These are phyloP conservation scores for Magnusiomyces magnusii DNA, from an alignment of 1,139 yeast genomes.

Conservation along the genomic window DNA sequence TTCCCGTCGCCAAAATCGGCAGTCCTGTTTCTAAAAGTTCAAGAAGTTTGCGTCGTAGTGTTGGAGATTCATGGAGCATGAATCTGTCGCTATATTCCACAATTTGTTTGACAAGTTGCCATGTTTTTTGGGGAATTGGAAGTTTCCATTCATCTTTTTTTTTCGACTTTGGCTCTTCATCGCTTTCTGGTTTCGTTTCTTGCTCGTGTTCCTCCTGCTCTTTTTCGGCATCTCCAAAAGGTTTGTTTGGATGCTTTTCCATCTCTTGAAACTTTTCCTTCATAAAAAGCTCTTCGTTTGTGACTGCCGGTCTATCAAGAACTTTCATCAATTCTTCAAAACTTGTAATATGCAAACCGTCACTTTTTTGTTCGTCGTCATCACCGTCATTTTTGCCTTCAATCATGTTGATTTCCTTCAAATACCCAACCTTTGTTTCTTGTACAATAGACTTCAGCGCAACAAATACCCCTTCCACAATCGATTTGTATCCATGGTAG, in stretches of 20 bases:
- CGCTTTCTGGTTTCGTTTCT: not conserved
- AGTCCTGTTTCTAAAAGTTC: constrained; percentile 43
- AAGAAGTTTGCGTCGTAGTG: constrained; percentile 50
- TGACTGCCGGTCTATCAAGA: constrained; percentile 15
- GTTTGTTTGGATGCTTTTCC: constrained; percentile 3
- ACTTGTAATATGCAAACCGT: constrained; percentile 12
- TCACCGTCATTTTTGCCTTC: constrained; percentile 6
- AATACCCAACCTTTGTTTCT: not conserved
- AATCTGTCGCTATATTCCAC: constrained; percentile 63
- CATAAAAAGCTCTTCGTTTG: not conserved
- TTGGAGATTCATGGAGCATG: constrained; percentile 51
- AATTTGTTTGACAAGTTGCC: constrained; percentile 52
- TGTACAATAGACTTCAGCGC: not conserved
- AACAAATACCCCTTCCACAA: constrained; percentile 71
- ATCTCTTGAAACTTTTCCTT: no score
- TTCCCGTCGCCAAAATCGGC: constrained; percentile 55
- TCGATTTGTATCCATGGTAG: constrained; percentile 68
- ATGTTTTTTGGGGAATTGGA: constrained; percentile 52
- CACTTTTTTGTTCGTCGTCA: constrained; percentile 9
- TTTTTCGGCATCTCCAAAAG: constrained; percentile 8
- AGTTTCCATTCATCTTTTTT: constrained; percentile 47
- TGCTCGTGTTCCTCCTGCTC: constrained; percentile 15
- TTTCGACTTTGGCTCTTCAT: constrained; percentile 24
- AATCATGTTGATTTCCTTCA: constrained; percentile 27
- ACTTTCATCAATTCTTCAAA: constrained; percentile 22